Evolutionary conservation across 1,284 basidiomycete genomes (phyloP), one percentile per base, ranked within the genome.

Genomic region (Leccinum angustisporum): DNA sequence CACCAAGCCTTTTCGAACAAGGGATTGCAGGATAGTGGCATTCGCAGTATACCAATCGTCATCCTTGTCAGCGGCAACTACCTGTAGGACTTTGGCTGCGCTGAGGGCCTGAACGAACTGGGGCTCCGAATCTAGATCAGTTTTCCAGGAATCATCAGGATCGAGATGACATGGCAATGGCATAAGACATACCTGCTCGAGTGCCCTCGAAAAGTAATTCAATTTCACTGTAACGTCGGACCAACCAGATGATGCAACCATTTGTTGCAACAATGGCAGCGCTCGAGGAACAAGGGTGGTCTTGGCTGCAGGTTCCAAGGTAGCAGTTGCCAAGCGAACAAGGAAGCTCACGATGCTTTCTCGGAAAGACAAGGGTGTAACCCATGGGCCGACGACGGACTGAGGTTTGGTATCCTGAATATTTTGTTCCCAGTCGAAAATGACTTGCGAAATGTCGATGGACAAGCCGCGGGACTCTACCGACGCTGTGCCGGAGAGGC

Each of bases 341-440:
- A 99, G 83, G 76, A 96, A 97, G 76, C 93, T 96, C 65, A 98
- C 90, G 76, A 97, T 90, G 64, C 88, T 90, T 76, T 98, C 96
- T 34, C 94, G 86, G 65, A 95, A 88, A 18, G 83, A 82, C 14
- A 92, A 78, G 3, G 95, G 94, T 0, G 91, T 92, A 16, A 84
- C 77, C 92, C 94, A 96, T 6, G 66, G 62, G 16, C 67, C 46
- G 6, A 72, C 66, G 43, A 61, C 66, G 55, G 69, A 72, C 43
- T 66, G 66, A 30, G 63, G 66, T 56, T 64, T 75, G 8, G 74
- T 65, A 48, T 78, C 75, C n/a, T 73, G 72, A 25, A 80, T 83
- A 71, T 82, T 85, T 70, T 88, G 86, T 73, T 96, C 95, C 94
- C 94, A 97, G 54, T 88, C 83, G 71, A 93, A 93, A 55, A 97